A percentile compares a stretch with the other conserved stretches of the same genome.
Conservation (phyloP, 164 flowering plant genomes). For the Stephania yunnanensis region DNA sequence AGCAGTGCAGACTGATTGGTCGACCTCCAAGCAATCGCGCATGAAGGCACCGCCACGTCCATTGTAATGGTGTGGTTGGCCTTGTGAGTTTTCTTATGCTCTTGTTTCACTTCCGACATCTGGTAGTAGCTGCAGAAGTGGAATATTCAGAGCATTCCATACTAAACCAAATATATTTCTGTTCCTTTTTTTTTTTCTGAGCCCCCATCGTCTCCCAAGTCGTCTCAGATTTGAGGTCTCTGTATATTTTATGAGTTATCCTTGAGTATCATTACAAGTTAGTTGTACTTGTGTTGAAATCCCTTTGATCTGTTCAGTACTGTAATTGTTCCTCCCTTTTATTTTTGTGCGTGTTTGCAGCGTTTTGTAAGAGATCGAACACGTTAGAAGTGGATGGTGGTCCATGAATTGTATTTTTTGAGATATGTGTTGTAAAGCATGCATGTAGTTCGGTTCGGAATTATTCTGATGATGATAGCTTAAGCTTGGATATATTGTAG, state of each 20-base stretch:
- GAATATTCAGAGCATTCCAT: conserved; percentile 22
- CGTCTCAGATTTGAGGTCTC: conserved; percentile 13
- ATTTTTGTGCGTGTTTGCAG: neutral
- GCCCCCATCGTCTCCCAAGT: conserved; percentile 2
- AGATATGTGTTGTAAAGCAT: conserved; percentile 4
- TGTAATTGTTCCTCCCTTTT: neutral
- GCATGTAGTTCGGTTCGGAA: neutral
- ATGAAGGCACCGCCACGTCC: conserved; percentile 14
- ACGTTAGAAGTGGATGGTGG: neutral
- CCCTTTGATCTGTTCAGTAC: neutral
- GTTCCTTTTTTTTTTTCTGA: conserved; percentile 1
- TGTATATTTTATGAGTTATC: conserved; percentile 24
- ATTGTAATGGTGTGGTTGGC: neutral
- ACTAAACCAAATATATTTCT: conserved; percentile 5
- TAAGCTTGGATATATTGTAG: no score
- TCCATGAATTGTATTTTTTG: neutral
- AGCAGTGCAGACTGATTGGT: conserved; percentile 96
- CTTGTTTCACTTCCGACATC: conserved; percentile 25
- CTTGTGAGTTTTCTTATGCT: conserved; percentile 13
- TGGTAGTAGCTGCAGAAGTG: conserved; percentile 23
- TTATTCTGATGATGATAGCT: no score
- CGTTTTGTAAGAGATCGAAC: conserved; percentile 4
- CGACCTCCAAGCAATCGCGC: conserved; percentile 35
- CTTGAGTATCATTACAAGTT: conserved; percentile 6
- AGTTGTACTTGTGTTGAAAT: neutral